These are phyloP conservation scores for Chlorella sp. DNA, from an alignment of 139 green algal species.

Conservation along the genomic window DNA sequence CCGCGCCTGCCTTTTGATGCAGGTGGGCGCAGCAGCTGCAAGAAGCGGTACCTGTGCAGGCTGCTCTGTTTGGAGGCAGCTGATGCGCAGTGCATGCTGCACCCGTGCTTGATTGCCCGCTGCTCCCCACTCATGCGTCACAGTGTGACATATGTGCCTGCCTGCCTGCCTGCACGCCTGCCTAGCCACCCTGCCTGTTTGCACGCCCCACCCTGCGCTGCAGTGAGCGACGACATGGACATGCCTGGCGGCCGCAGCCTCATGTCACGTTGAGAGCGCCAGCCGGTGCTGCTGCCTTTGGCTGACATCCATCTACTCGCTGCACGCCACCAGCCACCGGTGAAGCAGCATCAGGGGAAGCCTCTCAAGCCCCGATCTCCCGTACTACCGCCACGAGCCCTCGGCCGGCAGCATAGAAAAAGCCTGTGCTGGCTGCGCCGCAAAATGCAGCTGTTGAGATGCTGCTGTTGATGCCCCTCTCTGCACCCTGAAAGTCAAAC, in stretches of 20 bases:
- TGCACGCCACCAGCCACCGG: neutral
- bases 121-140: no score
- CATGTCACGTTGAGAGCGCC: neutral
- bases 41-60: neutral
- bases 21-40: neutral
- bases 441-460: no score
- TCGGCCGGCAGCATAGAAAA: no score
- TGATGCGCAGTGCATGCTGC: no score
- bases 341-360: no score
- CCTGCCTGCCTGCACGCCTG: neutral
- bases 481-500: neutral
- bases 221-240: slow-evolving; percentile 16
- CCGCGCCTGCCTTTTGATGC: slow-evolving; percentile 30
- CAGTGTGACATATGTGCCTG: no score
- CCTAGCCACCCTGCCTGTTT: neutral
- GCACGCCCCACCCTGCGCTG: neutral
- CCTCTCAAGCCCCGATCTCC: neutral
- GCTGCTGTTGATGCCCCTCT: no score
- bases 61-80: neutral
- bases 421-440: no score
- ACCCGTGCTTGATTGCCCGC: neutral
- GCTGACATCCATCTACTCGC: neutral
- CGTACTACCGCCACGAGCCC: neutral
- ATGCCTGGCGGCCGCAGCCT: slow-evolving; percentile 4
- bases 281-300: neutral